Evolutionary conservation across 2,329 filamentous ascomycete genomes (phyloP).

Genomic region (Alternaria angustiovoidea): DNA sequence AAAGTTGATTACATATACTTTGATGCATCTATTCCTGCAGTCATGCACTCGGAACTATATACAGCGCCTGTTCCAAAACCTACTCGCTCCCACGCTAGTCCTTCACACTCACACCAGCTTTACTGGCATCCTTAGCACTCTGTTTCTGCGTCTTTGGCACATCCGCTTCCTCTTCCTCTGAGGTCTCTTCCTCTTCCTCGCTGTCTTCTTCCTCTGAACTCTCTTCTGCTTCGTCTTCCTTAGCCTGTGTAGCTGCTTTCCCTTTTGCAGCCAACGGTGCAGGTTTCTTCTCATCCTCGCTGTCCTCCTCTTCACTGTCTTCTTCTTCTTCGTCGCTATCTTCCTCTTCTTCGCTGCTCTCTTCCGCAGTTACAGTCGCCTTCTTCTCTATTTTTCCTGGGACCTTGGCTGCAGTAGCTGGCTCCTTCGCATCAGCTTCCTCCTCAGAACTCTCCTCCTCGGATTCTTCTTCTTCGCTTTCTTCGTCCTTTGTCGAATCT

Average conservation of each 20-base stretch:
- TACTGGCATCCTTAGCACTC: conserved; percentile 34
- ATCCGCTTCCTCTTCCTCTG: conserved; percentile 17
- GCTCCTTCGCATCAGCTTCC: conserved; percentile 1
- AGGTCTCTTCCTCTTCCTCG: conserved; percentile 12
- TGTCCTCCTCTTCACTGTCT: conserved; percentile 15
- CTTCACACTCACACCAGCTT: conserved; percentile 50
- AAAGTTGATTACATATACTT: background rate
- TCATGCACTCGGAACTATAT: background rate
- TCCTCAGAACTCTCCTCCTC: conserved; percentile 19
- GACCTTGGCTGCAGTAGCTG: background rate
- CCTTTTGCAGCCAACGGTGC: conserved; percentile 1
- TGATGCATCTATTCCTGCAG: too few relatives aligned
- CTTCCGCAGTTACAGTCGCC: background rate
- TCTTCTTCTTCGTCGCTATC: conserved; percentile 10
- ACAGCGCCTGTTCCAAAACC: background rate
- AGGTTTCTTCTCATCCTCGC: conserved; percentile 23
- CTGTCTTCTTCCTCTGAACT: conserved; percentile 14
- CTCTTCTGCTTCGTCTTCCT: conserved; percentile 18
- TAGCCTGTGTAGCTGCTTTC: background rate
- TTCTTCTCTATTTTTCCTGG: background rate
- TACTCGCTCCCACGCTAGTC: conserved; percentile 29
- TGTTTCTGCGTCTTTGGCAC: conserved; percentile 33
- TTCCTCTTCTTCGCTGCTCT: conserved; percentile 1
- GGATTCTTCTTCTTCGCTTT: conserved; percentile 11
- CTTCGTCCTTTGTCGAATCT: conserved; percentile 22